Base-by-base conservation (phyloP, 2,329 filamentous ascomycete genomes). In the Penicillium sp. region DNA sequence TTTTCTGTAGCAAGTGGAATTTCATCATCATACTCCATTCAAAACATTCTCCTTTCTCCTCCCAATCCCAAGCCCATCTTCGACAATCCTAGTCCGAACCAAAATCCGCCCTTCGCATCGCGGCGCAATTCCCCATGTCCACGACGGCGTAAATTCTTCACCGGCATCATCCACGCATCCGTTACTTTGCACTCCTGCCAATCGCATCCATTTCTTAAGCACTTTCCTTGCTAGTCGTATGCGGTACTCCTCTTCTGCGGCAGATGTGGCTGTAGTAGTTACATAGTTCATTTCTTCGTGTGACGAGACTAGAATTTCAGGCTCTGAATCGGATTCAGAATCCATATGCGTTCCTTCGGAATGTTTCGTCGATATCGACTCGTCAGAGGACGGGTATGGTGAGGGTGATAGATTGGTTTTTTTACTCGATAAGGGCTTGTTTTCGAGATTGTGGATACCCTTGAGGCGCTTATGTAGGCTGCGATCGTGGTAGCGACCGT, bases 41-140 rank as follows among this genome's bases (percentile, higher is more conserved):
- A 18, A 4, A 43, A 50, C 26, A 54, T 54, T 49, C 28, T 58
- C 56, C 35, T 20, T 58, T 16, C 50, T 47, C 11, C 40, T 38
- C 14, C 46, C 56, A n/a, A 26, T 21, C 21, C 23, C 23, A 47
- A 18, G 8, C 43, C 18, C 53, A 45, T 49, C 47, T 12, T 50
- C 54, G 7, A 51, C 47, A 28, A 30, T 24, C 24, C 35, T 52
- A 3, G 43, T 52, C 20, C 33, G 46, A n/a, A 52, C 52, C 47
- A 59, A 28, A 55, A 96, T 95, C 48, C 91, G 82, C 1, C 90
- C 90, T 68, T 96, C 91, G 8, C 93, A 60, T 56, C 82, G 81
- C 0, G 91, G 91, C 55, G 87, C 84, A 69, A 96, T 92, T 1
- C 89, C 87, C 60, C 83, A 84, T 8, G 90, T 93, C 90, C 91